Conservation (phyloP, 371 early-diverging fungal species). For the Syncephalastrum monosporum region DNA sequence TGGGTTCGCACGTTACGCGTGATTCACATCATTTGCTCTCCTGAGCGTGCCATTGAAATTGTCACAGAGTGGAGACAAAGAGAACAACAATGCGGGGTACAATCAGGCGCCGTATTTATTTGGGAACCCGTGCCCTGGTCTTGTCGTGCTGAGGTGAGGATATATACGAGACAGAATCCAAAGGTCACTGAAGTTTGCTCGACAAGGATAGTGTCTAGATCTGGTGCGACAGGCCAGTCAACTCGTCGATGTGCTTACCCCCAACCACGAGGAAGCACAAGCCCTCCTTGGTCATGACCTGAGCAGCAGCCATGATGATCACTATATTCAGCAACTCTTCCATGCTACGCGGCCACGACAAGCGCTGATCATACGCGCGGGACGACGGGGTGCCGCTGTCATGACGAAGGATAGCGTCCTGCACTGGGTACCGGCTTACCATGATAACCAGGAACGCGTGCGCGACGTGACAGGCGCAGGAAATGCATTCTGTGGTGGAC, state of each 20-base stretch:
- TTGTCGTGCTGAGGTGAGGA: conserved; percentile 31
- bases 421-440: conserved; percentile 37
- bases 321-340: conserved; percentile 7
- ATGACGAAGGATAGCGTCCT: neutral
- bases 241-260: conserved; percentile 23
- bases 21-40: conserved; percentile 40
- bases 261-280: conserved; percentile 37
- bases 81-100: conserved; percentile 1
- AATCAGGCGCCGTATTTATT: conserved; percentile 21
- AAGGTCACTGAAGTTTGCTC: too few species aligned
- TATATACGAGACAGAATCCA: neutral
- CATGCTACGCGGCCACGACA: neutral
- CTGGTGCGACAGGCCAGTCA: conserved; percentile 10
- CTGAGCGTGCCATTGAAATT: conserved; percentile 39
- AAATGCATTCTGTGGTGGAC: conserved; percentile 42
- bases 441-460: conserved; percentile 14
- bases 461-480: conserved; percentile 52
- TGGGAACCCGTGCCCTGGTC: conserved; percentile 54
- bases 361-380: conserved; percentile 27
- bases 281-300: conserved; percentile 15
- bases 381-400: conserved; percentile 33
- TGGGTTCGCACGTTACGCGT: conserved; percentile 36
- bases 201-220: conserved; percentile 9
- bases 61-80: conserved; percentile 31
- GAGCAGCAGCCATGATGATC: conserved; percentile 10